phyloP scores from a whole-genome alignment of 2,329 filamentous ascomycete genomes.

The Beauveria pseudobassiana region DNA sequence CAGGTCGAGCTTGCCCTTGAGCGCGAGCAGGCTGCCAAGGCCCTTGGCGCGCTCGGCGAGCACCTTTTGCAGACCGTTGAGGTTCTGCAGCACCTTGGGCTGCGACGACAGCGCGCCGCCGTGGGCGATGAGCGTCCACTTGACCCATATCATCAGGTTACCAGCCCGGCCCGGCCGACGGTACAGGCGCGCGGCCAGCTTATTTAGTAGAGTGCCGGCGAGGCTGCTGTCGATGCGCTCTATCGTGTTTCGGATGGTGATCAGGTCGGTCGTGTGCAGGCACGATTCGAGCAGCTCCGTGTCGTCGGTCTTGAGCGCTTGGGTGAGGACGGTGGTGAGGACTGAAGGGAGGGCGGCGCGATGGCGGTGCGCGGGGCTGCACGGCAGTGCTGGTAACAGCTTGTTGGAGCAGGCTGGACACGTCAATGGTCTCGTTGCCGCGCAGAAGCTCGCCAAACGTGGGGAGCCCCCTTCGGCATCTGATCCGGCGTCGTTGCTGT shows the following conservation, averaged over 20 bases:
- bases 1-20: constrained; percentile 95
- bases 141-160: constrained; percentile 88
- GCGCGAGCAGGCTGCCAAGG: constrained; percentile 70
- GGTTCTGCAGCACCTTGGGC: constrained; percentile 70
- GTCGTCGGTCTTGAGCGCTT: constrained; percentile 90
- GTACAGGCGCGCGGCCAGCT: constrained; percentile 80
- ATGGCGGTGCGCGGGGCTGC: constrained; percentile 41
- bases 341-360: constrained; percentile 63
- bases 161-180: constrained; percentile 82
- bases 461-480: constrained; percentile 44
- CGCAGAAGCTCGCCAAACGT: constrained; percentile 84
- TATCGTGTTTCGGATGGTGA: constrained; percentile 79
- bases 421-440: constrained; percentile 68
- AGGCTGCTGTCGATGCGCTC: constrained; percentile 82
- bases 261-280: constrained; percentile 69
- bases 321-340: constrained; percentile 88
- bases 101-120: constrained; percentile 85
- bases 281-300: constrained; percentile 84
- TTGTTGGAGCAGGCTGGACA: constrained; percentile 52
- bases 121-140: constrained; percentile 88
- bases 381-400: constrained; percentile 24
- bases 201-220: constrained; percentile 69
- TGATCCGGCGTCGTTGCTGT: constrained; percentile 28
- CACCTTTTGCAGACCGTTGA: constrained; percentile 76
- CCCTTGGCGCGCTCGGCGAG: constrained; percentile 79